Conservation (phyloP, 1,284 basidiomycete genomes). For the Irpex sp. region DNA sequence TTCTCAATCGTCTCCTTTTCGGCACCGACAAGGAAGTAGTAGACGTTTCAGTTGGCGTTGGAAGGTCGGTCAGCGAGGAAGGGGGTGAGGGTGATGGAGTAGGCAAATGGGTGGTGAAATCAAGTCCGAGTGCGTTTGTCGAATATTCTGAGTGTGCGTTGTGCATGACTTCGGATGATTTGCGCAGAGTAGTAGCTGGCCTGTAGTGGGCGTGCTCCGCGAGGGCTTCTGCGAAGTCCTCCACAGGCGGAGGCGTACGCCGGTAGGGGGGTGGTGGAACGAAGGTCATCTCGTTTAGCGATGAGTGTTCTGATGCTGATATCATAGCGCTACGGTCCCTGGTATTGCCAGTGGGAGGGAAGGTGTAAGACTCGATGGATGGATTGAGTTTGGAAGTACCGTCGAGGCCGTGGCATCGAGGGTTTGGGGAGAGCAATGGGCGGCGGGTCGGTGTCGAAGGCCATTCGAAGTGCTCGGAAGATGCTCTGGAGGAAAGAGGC, state of each 20-base stretch:
- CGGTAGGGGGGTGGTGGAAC: not conserved
- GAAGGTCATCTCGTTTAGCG: not conserved
- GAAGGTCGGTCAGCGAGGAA: not conserved
- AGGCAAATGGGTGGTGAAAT: not conserved
- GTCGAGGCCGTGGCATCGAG: not conserved
- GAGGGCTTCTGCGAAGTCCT: not conserved
- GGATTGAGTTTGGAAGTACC: not conserved
- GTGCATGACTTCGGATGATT: not conserved
- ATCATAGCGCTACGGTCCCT: not conserved
- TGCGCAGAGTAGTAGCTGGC: not conserved
- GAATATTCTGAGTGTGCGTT: not conserved
- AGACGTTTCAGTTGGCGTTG: not conserved
- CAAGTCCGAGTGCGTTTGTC: not conserved
- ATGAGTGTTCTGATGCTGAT: not conserved
- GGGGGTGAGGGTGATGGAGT: not conserved
- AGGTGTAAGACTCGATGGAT: not conserved
- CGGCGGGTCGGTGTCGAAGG: not conserved
- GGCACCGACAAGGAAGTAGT: not conserved
- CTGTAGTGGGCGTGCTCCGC: not conserved
- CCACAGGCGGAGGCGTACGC: not conserved
- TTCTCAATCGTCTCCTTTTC: not conserved
- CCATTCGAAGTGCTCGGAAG: not conserved
- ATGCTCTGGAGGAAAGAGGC: not conserved
- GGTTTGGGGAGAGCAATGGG: not conserved
- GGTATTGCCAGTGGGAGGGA: not conserved